A percentile compares a stretch with the other conserved stretches of the same genome.
Conservation (phyloP, 1,284 basidiomycete genomes). For the Ceratobasidium sp. region DNA sequence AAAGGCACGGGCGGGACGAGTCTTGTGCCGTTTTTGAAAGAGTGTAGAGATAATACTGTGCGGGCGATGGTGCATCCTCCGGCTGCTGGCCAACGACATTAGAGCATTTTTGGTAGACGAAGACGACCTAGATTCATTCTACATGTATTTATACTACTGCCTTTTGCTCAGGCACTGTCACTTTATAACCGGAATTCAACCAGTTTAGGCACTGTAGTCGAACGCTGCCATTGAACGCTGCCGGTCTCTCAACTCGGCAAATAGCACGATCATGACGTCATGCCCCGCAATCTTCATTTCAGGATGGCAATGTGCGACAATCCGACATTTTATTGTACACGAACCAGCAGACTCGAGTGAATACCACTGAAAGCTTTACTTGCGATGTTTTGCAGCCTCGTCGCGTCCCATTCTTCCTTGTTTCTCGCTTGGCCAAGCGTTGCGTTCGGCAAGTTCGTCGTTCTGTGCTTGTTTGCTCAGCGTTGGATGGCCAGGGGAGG, state of each 20-base stretch:
- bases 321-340: slow-evolving; percentile 10
- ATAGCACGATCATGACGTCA: slow-evolving; percentile 4
- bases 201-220: neutral
- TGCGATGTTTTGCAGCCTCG: slow-evolving; percentile 34
- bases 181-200: no score
- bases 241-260: neutral
- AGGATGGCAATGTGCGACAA: neutral
- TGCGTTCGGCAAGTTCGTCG: slow-evolving; percentile 38
- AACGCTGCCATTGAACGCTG: neutral
- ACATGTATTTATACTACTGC: neutral
- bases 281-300: no score
- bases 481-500: slow-evolving; percentile 31
- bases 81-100: slow-evolving; percentile 21
- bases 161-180: neutral
- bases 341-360: neutral
- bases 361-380: neutral
- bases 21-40: slow-evolving; percentile 83
- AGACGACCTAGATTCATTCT: neutral
- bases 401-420: slow-evolving; percentile 41
- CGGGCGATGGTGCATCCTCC: slow-evolving; percentile 62
- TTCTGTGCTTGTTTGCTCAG: slow-evolving; percentile 15
- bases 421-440: slow-evolving; percentile 44
- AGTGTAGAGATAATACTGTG: slow-evolving; percentile 78
- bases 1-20: slow-evolving; percentile 90
- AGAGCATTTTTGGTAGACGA: neutral